Evolutionary conservation across 176 grass and related monocot species (phyloP).

Genomic region (Panicum miliaceum): DNA sequence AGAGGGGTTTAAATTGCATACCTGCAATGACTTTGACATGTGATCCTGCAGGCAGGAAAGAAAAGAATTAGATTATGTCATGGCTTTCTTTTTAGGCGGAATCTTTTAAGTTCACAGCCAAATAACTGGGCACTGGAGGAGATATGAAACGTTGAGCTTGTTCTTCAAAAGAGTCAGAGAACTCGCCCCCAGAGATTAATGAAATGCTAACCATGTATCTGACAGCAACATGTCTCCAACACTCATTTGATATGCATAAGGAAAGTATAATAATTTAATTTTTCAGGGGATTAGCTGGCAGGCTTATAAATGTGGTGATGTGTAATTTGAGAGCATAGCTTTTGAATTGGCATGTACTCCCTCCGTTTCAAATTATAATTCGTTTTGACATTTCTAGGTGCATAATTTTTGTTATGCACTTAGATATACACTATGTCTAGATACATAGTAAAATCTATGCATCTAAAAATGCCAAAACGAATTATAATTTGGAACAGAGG

Average conservation of each 20-base stretch:
- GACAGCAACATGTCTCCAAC: too few species aligned
- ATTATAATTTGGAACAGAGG: too few species aligned
- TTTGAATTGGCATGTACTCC: background rate
- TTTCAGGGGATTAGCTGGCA: background rate
- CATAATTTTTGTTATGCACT: too few species aligned
- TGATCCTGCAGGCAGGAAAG: slow-evolving; percentile 4
- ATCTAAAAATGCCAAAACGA: too few species aligned
- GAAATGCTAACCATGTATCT: background rate
- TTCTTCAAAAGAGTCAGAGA: background rate
- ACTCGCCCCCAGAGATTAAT: background rate
- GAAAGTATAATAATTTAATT: background rate
- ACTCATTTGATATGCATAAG: background rate
- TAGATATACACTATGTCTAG: too few species aligned
- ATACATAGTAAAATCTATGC: too few species aligned
- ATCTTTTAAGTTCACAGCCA: background rate
- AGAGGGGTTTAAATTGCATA: background rate
- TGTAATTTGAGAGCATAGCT: background rate
- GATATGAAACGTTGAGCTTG: background rate
- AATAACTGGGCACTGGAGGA: background rate
- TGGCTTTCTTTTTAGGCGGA: background rate
- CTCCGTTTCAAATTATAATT: too few species aligned
- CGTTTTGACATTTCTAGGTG: too few species aligned
- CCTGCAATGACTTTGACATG: slow-evolving; percentile 6
- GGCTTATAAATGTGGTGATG: background rate
- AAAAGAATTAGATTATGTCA: background rate